A percentile compares a stretch with the other conserved stretches of the same genome.
These are phyloP conservation scores for Tothia fuscella DNA, from an alignment of 2,329 filamentous ascomycete genomes.

Conservation along the genomic window DNA sequence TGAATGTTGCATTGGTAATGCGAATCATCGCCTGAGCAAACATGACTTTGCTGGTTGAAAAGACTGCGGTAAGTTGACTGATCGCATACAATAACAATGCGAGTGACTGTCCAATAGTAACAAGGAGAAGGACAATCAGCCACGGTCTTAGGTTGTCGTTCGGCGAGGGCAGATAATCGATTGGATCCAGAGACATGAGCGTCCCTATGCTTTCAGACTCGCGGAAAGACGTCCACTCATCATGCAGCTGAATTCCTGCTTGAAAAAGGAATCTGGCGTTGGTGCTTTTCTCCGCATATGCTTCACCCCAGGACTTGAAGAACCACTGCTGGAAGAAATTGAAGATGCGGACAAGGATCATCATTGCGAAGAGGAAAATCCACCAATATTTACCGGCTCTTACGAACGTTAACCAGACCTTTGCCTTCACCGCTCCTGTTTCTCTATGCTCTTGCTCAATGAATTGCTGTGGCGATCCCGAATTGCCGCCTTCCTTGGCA, in stretches of 20 bases:
- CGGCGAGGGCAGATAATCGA: conserved; percentile 50
- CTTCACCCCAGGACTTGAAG: conserved; percentile 77
- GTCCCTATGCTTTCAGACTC: not conserved
- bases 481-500: too few species aligned
- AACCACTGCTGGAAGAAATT: conserved; percentile 65
- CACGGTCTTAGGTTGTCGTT: conserved; percentile 57
- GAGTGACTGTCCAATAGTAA: conserved; percentile 51
- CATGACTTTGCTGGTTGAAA: conserved; percentile 62
- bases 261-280: conserved; percentile 1
- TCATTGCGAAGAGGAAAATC: conserved; percentile 50
- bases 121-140: conserved; percentile 56
- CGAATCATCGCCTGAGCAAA: conserved; percentile 61
- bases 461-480: conserved; percentile 68
- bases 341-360: conserved; percentile 50
- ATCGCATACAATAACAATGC: conserved; percentile 38
- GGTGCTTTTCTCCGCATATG: conserved; percentile 38
- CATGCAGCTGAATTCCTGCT: not conserved
- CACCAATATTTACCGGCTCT: conserved; percentile 69
- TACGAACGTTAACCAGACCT: conserved; percentile 77
- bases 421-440: conserved; percentile 63
- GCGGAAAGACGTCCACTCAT: conserved; percentile 5
- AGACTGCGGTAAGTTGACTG: conserved; percentile 55
- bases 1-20: conserved; percentile 71
- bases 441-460: conserved; percentile 66
- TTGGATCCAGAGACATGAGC: not conserved